Evolutionary conservation across 2,329 filamentous ascomycete genomes (phyloP).

Genomic region (Xylariaceae sp.): DNA sequence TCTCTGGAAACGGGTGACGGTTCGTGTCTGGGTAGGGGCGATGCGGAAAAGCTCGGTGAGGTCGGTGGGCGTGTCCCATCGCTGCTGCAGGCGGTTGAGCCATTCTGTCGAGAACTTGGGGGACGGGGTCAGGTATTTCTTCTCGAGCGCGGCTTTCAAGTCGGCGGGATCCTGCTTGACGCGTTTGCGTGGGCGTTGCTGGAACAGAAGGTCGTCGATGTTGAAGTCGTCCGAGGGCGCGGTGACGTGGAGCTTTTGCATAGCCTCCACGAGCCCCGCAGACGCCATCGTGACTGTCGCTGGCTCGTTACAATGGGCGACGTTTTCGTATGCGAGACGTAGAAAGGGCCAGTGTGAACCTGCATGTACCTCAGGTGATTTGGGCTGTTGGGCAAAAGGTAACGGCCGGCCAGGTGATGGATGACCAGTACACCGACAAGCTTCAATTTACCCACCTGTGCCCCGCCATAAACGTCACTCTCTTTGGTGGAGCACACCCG

Average conservation of each 20-base stretch:
- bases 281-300: conserved; percentile 24
- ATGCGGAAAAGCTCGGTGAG: conserved; percentile 83
- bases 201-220: conserved; percentile 60
- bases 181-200: conserved; percentile 41
- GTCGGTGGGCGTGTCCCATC: conserved; percentile 79
- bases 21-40: conserved; percentile 87
- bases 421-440: no score
- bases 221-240: conserved; percentile 32
- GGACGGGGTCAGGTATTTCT: conserved; percentile 76
- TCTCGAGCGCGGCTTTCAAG: conserved; percentile 69
- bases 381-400: no score
- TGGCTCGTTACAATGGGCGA: no score
- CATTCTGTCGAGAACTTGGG: conserved; percentile 77
- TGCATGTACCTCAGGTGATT: no score
- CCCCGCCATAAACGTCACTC: no score
- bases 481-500: no score
- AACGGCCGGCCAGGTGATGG: no score
- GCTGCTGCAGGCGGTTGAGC: conserved; percentile 85
- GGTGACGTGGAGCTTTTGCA: conserved; percentile 49
- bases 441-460: no score
- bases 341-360: no score
- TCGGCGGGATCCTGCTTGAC: conserved; percentile 54
- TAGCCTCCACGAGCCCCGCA: conserved; percentile 44
- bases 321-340: no score
- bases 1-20: conserved; percentile 87